Evolutionary conservation across 1,139 yeast genomes (phyloP).

Genomic region (Groenewaldozyma auringiensis): DNA sequence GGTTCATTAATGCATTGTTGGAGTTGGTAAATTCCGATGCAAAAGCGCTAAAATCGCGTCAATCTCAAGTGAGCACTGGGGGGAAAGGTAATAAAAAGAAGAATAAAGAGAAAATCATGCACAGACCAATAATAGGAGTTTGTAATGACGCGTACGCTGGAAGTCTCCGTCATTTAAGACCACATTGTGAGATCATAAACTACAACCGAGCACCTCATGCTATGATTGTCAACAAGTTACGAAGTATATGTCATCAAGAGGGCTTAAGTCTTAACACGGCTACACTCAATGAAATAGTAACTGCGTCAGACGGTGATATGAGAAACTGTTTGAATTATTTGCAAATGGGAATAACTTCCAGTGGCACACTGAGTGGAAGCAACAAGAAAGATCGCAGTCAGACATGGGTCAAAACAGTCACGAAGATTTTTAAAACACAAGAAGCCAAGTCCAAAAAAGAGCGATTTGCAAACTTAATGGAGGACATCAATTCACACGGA

Average conservation of each 20-base stretch:
- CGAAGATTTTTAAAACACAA: constrained; percentile 32
- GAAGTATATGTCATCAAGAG: constrained; percentile 45
- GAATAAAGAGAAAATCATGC: constrained; percentile 38
- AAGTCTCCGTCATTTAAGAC: constrained; percentile 65
- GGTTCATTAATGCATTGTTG: constrained; percentile 61
- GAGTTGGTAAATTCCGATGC: constrained; percentile 58
- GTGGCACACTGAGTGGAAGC: constrained; percentile 7
- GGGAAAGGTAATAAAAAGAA: constrained; percentile 23
- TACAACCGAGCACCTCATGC: constrained; percentile 55
- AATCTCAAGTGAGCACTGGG: constrained; percentile 13
- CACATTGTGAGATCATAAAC: constrained; percentile 60
- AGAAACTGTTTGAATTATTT: constrained; percentile 78
- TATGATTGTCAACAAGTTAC: constrained; percentile 42
- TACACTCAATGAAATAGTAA: constrained; percentile 50
- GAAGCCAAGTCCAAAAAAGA: constrained; percentile 36
- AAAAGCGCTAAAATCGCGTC: constrained; percentile 31
- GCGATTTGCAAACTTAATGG: constrained; percentile 38
- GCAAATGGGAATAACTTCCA: constrained; percentile 50
- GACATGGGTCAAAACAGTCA: constrained; percentile 22
- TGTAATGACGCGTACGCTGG: constrained; percentile 80
- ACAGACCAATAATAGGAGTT: constrained; percentile 83
- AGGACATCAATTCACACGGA: constrained; percentile 40
- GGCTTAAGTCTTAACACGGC: constrained; percentile 32
- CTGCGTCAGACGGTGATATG: constrained; percentile 72
- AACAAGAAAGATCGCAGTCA: constrained; percentile 20